These are phyloP conservation scores for Polytolypa hystricis DNA, from an alignment of 2,329 filamentous ascomycete species.

Conservation along the genomic window DNA sequence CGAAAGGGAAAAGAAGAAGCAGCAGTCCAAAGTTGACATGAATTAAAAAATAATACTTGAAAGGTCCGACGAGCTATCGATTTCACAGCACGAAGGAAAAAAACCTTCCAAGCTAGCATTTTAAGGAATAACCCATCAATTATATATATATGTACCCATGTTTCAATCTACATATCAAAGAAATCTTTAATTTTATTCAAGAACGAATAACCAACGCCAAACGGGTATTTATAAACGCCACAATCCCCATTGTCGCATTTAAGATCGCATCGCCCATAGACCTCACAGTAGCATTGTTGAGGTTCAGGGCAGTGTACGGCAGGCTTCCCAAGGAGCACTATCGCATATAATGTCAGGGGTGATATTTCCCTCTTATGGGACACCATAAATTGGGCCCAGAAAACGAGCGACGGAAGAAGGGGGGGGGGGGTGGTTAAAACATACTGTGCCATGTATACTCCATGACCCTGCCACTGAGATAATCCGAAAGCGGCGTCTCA, in stretches of 20 bases:
- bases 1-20: too few relatives aligned
- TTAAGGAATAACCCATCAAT: too few relatives aligned
- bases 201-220: slow-evolving; percentile 2
- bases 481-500: slow-evolving; percentile 43
- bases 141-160: too few relatives aligned
- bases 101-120: too few relatives aligned
- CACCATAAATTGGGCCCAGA: slow-evolving; percentile 7
- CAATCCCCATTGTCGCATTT: slow-evolving; percentile 3
- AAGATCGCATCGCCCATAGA: slow-evolving; percentile 18
- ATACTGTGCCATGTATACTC: slow-evolving; percentile 57
- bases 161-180: slow-evolving; percentile 4
- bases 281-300: slow-evolving; percentile 15
- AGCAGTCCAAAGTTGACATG: too few relatives aligned
- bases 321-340: slow-evolving; percentile 18
- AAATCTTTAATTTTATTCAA: slow-evolving; percentile 4
- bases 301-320: slow-evolving; percentile 15
- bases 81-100: too few relatives aligned
- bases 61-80: too few relatives aligned
- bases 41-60: too few relatives aligned
- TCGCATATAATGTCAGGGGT: slow-evolving; percentile 8
- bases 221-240: slow-evolving; percentile 4
- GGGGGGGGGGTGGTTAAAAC: too few relatives aligned
- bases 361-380: too few relatives aligned
- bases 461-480: slow-evolving; percentile 47
- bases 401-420: neutral